A percentile compares a stretch with the other conserved stretches of the same genome.
phyloP scores from a whole-genome alignment of 2,329 filamentous ascomycete species.

The Exophiala lecanii-corni region DNA sequence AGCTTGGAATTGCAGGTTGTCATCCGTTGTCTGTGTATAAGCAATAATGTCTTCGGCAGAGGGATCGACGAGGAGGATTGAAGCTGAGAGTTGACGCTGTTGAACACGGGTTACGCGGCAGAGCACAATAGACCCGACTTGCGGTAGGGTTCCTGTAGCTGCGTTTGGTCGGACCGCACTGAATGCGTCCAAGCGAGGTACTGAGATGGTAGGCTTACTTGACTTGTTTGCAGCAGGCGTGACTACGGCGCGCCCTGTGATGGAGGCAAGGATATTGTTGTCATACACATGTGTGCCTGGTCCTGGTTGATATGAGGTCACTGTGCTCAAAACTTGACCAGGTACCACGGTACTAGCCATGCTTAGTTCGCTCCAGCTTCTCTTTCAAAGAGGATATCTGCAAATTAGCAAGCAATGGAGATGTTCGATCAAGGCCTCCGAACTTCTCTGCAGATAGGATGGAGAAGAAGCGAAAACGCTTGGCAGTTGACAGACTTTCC shows the following conservation, averaged over 20 bases:
- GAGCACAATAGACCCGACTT: constrained; percentile 74
- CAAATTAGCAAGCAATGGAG: neutral
- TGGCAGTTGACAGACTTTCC: too few species aligned
- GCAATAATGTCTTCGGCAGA: constrained; percentile 15
- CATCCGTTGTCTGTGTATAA: constrained; percentile 44
- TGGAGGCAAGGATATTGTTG: constrained; percentile 71
- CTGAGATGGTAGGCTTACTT: constrained; percentile 32
- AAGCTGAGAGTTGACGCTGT: constrained; percentile 76
- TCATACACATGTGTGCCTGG: constrained; percentile 79
- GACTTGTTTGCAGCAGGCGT: constrained; percentile 38
- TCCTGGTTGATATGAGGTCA: constrained; percentile 64
- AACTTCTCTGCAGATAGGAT: neutral
- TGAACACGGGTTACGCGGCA: constrained; percentile 81
- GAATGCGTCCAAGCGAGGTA: constrained; percentile 40
- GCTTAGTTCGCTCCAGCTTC: neutral
- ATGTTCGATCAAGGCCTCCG: neutral
- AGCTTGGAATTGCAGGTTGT: constrained; percentile 70
- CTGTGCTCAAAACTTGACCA: constrained; percentile 71
- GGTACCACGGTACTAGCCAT: constrained; percentile 42
- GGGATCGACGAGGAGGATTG: constrained; percentile 74
- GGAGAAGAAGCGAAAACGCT: too few species aligned
- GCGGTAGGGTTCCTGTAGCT: constrained; percentile 45
- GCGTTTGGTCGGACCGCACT: constrained; percentile 45
- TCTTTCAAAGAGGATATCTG: neutral
- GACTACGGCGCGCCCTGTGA: constrained; percentile 67